These are phyloP conservation scores for Yamadazyma triangularis DNA, from an alignment of 1,139 yeast species.

Conservation along the genomic window DNA sequence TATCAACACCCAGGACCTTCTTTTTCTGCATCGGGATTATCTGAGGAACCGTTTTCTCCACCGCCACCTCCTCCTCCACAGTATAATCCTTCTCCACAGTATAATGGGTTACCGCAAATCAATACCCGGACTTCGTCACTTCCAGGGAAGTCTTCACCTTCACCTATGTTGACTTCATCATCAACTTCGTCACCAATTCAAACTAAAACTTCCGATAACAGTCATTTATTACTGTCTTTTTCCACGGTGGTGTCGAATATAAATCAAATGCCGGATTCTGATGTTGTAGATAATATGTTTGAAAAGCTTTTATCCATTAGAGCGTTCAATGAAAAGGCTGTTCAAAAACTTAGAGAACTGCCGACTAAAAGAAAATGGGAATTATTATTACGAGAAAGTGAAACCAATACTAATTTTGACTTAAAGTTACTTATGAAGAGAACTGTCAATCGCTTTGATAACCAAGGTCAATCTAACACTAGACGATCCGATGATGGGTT, in stretches of 20 bases:
- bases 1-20: no score
- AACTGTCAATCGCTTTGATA: constrained; percentile 1
- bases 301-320: constrained; percentile 35
- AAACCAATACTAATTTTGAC: constrained; percentile 35
- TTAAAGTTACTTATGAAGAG: constrained; percentile 16
- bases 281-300: constrained; percentile 35
- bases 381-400: constrained; percentile 38
- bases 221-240: constrained; percentile 28
- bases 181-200: not conserved
- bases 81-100: not conserved
- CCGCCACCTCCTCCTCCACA: not conserved
- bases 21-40: no score
- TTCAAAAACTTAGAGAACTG: constrained; percentile 26
- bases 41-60: not conserved
- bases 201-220: not conserved
- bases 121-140: no score
- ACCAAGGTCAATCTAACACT: no score
- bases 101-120: no score
- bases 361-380: constrained; percentile 44
- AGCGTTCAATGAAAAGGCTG: constrained; percentile 34
- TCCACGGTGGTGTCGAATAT: constrained; percentile 27
- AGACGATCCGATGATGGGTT: no score
- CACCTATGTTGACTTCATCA: not conserved
- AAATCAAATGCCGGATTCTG: constrained; percentile 32
- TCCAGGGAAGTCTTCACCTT: not conserved